A percentile compares a stretch with the other conserved stretches of the same genome.
Evolutionary conservation across 305 asterid genomes (phyloP).

Genomic region (Fraxinus sp.): DNA sequence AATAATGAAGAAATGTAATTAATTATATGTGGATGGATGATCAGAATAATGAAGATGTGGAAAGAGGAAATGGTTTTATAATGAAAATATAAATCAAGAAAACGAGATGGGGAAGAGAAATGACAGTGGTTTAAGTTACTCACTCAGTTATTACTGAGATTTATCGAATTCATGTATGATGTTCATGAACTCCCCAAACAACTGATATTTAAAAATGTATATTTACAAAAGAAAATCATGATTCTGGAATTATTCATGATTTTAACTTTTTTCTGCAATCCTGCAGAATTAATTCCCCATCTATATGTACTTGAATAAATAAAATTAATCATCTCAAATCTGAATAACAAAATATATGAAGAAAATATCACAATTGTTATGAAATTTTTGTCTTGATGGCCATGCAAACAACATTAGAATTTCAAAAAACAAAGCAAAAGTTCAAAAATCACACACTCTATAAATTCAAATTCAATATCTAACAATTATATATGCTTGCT

Average conservation of each 20-base stretch:
- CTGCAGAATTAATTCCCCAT: not conserved
- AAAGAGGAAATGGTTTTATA: not conserved
- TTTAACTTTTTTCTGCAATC: not conserved
- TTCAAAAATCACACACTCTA: no score
- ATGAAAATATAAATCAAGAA: not conserved
- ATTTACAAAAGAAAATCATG: not conserved
- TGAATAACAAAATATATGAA: not conserved
- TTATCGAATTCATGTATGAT: not conserved
- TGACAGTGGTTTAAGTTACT: not conserved
- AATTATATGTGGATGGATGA: not conserved
- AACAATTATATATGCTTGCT: not conserved
- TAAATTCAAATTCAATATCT: not conserved
- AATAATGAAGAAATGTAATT: no score
- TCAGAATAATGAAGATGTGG: not conserved
- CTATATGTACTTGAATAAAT: not conserved
- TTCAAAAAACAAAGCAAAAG: not conserved
- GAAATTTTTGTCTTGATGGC: not conserved
- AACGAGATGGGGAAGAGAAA: not conserved
- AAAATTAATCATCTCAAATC: not conserved
- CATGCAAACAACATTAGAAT: conserved; percentile 22
- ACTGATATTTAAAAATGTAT: not conserved
- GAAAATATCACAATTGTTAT: not conserved
- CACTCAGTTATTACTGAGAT: not conserved
- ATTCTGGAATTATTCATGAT: not conserved
- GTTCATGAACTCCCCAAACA: not conserved